Base-by-base conservation (phyloP, 139 green algal genomes). In the Yamagishiella unicocca region DNA sequence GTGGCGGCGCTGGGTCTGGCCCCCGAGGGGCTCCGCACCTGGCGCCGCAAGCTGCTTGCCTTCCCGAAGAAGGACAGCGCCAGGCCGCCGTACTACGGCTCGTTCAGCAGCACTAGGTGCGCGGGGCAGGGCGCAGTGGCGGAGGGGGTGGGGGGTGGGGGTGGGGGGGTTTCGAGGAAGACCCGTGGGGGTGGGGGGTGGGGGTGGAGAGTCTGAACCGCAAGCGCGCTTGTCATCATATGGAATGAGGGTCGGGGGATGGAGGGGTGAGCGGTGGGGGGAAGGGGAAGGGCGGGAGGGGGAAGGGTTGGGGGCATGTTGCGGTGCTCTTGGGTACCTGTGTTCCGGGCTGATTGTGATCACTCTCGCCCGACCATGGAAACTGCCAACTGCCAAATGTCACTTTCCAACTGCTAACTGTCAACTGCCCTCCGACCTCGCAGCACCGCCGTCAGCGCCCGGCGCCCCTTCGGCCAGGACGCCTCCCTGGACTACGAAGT, bases 401-500 rank as follows among this genome's bases (percentile, higher is more conserved):
- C n/a, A n/a, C n/a, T n/a, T 66, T 58, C 50, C 50, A 58, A 12
- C 50, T 68, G 7, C 19, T n/a, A 22, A 17, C 58, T 68, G 19
- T 22, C 10, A 35, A 31, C 58, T 22, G 14, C 58, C 21, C 64
- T 42, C 64, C 64, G 4, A 27, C 21, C 29, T 40, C 61, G 71
- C 83, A 88, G 83, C 54, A 50, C 35, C n/a, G 66, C 29, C 45
- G 89, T 96, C 38, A 54, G 45, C 27, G 85, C 84, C 12, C 93
- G 95, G 27, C 79, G 88, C 2, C 91, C 80, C 10, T 70, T 94
- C n/a, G 91, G 66, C 12, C 73, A 87, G 0, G 94, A 97, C 35
- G 24, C 85, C 33, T 42, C 45, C 7, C 62, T 98, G 84, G 94
- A 98, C 90, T 98, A 98, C 80, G 93, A 96, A 46, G 93, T 95